A percentile compares a stretch with the other conserved stretches of the same genome.
Evolutionary conservation across 164 flowering plant genomes (phyloP).

Genomic region (Stephania yunnanensis): DNA sequence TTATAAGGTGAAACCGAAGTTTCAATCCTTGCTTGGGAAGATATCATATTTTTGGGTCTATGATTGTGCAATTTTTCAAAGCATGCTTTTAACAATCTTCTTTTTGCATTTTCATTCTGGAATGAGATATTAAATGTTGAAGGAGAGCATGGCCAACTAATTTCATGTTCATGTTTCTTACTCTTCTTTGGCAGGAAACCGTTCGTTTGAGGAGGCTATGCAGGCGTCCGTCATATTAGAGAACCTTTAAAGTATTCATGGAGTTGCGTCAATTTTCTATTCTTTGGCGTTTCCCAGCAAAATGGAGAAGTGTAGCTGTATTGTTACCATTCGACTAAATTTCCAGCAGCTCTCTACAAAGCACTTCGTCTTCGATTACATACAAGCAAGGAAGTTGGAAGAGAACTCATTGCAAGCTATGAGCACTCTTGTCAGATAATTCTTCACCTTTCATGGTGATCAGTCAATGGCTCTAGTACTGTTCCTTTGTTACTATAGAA

Average conservation of each 20-base stretch:
- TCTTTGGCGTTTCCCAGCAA: not conserved
- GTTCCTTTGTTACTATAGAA: not conserved
- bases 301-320: not conserved
- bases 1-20: too few species aligned
- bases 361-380: not conserved
- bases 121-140: not conserved
- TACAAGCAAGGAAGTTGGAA: not conserved
- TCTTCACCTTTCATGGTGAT: not conserved
- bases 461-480: not conserved
- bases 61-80: not conserved
- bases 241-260: not conserved
- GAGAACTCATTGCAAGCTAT: not conserved
- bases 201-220: slow-evolving; percentile 44
- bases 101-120: not conserved
- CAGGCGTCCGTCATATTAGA: slow-evolving; percentile 28
- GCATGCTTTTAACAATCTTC: not conserved
- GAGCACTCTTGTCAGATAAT: not conserved
- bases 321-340: not conserved
- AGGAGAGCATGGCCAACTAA: not conserved
- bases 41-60: not conserved
- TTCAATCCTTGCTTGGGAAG: too few species aligned
- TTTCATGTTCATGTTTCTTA: not conserved
- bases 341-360: not conserved
- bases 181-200: slow-evolving; percentile 33
- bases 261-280: not conserved